Percentiles rank a stretch among this genome's conserved stretches.
Conservation (phyloP, 345 rosid genomes). For the Salix caprea region DNA sequence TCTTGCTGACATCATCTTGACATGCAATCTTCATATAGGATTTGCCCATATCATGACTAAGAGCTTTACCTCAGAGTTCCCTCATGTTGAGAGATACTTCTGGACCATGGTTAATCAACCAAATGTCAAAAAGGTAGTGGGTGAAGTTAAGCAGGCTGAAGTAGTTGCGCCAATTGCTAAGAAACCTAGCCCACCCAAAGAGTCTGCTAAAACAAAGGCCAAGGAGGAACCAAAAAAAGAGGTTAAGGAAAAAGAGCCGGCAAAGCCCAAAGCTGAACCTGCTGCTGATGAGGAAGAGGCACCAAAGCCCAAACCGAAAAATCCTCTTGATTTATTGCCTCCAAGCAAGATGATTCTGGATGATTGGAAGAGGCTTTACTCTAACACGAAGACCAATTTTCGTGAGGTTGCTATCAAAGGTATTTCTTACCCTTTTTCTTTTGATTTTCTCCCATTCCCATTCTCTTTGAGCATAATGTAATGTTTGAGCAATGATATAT, state of each 20-base stretch:
- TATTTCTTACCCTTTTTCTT: constrained; percentile 9
- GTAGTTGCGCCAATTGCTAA: constrained; percentile 55
- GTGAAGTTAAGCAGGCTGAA: constrained; percentile 78
- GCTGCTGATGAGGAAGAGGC: constrained; percentile 38
- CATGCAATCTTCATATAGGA: constrained; percentile 68
- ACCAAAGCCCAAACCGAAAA: constrained; percentile 62
- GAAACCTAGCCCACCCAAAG: constrained; percentile 62
- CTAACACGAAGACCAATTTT: constrained; percentile 92
- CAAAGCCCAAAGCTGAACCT: constrained; percentile 59
- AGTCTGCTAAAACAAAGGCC: constrained; percentile 60
- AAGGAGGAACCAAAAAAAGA: constrained; percentile 68
- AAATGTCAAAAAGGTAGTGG: constrained; percentile 68
- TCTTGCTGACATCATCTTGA: constrained; percentile 75
- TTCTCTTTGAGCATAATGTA: too few species aligned
- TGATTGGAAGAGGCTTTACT: constrained; percentile 99
- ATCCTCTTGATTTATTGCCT: constrained; percentile 88
- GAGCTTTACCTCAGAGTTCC: constrained; percentile 80
- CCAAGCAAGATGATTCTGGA: constrained; percentile 91
- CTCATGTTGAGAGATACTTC: constrained; percentile 95
- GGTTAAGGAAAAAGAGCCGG: constrained; percentile 58
- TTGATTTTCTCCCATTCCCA: too few species aligned
- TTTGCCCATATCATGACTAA: constrained; percentile 53
- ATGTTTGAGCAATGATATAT: background rate
- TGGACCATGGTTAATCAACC: constrained; percentile 97
- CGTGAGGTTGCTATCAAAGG: constrained; percentile 97